Evolutionary conservation across 2,329 filamentous ascomycete species (phyloP).

Genomic region (Teratosphaeria epicoccoides): DNA sequence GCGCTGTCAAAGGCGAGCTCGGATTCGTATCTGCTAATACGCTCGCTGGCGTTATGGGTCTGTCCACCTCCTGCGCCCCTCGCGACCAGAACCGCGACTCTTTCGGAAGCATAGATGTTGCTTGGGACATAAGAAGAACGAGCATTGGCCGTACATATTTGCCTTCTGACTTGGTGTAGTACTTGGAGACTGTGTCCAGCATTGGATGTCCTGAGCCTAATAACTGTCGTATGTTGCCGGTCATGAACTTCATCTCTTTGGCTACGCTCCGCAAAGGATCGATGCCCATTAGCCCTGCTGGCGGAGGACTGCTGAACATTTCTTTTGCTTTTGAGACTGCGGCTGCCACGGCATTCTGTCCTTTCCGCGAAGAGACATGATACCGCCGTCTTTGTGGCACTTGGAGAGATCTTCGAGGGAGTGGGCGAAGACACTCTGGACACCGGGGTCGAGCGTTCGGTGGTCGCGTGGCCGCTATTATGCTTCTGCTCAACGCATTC

Average conservation of each 20-base stretch:
- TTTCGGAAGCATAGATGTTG: conserved; percentile 71
- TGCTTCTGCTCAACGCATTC: conserved; percentile 24
- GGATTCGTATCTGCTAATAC: conserved; percentile 78
- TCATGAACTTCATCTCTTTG: conserved; percentile 94
- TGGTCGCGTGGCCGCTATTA: conserved; percentile 12
- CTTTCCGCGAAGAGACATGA: conserved; percentile 31
- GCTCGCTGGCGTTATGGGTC: conserved; percentile 47
- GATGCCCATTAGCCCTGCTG: conserved; percentile 59
- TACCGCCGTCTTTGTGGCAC: conserved; percentile 19
- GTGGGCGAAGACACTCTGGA: conserved; percentile 24
- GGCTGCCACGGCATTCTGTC: conserved; percentile 56
- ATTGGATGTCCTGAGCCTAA: conserved; percentile 89
- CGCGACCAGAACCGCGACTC: conserved; percentile 31
- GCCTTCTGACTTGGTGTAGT: conserved; percentile 92
- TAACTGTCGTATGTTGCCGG: conserved; percentile 85
- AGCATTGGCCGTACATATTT: conserved; percentile 94
- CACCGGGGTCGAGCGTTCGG: conserved; percentile 11
- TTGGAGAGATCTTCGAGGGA: conserved; percentile 18
- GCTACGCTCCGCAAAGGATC: conserved; percentile 84
- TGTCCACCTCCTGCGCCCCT: conserved; percentile 39
- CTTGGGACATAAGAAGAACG: conserved; percentile 90
- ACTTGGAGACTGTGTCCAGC: conserved; percentile 90
- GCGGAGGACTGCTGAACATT: conserved; percentile 58
- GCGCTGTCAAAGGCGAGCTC: conserved; percentile 45
- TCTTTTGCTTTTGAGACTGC: conserved; percentile 58